These are phyloP conservation scores for Gossypium anomalum DNA, from an alignment of 345 rosid species.

Conservation along the genomic window DNA sequence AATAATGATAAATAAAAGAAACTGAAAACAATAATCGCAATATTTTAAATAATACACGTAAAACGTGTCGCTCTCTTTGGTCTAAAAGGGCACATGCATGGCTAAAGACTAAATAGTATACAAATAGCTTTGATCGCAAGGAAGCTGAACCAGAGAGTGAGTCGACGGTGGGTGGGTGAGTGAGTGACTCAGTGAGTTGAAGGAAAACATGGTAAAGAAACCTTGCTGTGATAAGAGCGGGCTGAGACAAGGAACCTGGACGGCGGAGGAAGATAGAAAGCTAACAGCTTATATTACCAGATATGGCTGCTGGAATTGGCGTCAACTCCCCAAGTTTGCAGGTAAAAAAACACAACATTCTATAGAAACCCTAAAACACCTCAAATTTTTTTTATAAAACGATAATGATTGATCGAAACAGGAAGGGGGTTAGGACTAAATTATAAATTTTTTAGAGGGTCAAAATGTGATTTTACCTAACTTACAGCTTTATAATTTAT, in stretches of 20 bases:
- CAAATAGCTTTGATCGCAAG: constrained; percentile 10
- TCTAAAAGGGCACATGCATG: not conserved
- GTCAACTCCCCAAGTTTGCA: constrained; percentile 55
- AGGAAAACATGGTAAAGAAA: constrained; percentile 41
- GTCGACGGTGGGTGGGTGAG: not conserved
- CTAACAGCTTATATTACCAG: constrained; percentile 40
- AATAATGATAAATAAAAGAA: too few relatives aligned
- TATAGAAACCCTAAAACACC: too few relatives aligned
- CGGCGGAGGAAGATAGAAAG: constrained; percentile 54
- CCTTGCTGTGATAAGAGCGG: constrained; percentile 41
- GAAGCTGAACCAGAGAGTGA: not conserved
- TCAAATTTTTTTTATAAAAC: too few relatives aligned
- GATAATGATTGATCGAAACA: not conserved
- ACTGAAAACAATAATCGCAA: too few relatives aligned
- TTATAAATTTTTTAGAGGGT: too few relatives aligned
- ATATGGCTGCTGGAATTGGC: constrained; percentile 61
- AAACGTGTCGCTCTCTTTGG: constrained; percentile 27
- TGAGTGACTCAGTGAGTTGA: not conserved
- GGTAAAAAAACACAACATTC: constrained; percentile 24
- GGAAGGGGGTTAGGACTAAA: too few relatives aligned
- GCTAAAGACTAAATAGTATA: not conserved
- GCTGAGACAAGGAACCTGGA: constrained; percentile 54
- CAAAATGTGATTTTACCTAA: too few relatives aligned
- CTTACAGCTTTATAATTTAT: too few relatives aligned
- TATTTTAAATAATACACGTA: not conserved